Base-by-base conservation (phyloP, 345 rosid species). In the Heritiera littoralis region DNA sequence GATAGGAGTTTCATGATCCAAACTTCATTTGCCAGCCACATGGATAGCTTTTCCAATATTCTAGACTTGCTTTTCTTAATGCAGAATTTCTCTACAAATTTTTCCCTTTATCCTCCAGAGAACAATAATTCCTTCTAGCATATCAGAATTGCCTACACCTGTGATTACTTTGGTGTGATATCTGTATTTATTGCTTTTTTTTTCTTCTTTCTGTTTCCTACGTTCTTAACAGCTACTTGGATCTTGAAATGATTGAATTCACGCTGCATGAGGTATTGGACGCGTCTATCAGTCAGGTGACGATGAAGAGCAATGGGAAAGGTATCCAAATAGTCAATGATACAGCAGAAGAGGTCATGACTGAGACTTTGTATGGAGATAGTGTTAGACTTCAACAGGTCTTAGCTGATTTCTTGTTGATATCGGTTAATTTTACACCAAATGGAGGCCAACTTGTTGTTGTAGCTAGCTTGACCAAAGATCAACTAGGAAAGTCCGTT, bases 301-400 rank as follows among this genome's bases (percentile, higher is more conserved):
- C 85, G 90, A 77, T 86, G 83, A 94, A 89, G 79, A 87, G 93
- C 85, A 85, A 85, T 18, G 90, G 78, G 40, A 94, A 92, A 86
- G 88, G 88, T 54, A 86, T 92, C 67, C 84, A 63, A 20, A 82
- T 91, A 61, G 80, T 84, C 77, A 91, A 91, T 66, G 88, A 94
- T 54, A 87, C 87, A 0, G 76, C 79, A 66, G 98, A 92, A 80
- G 92, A 83, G 72, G 80, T 86, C 71, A 89, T 86, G 93, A 54
- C 61, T 23, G 92, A 88, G 72, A 88, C 89, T 54, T 83, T 93
- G 43, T 94, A 88, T 75, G 98, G 98, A 67, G 98, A 94, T 80
- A 87, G 93, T 81, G 82, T 89, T 55, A 89, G 98, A 86, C 91
- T 94, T 85, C 98, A 95, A 80, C 98, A 93, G 84, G 89, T 93